phyloP scores from a whole-genome alignment of 106 monocot species.

The Posidonia australis region DNA sequence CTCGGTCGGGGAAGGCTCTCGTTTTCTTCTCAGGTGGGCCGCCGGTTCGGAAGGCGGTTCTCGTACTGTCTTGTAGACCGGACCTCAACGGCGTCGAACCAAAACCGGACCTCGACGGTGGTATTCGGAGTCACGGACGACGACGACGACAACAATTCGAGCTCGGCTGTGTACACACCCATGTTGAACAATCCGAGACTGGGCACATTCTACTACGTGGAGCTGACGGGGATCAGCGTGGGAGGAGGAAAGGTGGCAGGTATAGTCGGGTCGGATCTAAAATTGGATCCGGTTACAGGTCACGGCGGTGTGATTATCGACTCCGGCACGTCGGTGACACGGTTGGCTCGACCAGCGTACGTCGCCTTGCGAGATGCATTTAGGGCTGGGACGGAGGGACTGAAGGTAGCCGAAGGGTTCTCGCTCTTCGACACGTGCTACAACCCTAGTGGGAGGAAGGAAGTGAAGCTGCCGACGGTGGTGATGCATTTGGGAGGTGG shows the following conservation, averaged over 20 bases:
- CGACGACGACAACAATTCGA: conserved; percentile 4
- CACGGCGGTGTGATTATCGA: conserved; percentile 79
- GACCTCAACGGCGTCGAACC: conserved; percentile 13
- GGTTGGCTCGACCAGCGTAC: conserved; percentile 49
- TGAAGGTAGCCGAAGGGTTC: conserved; percentile 38
- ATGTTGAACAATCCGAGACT: conserved; percentile 51
- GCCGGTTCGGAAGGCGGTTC: conserved; percentile 40
- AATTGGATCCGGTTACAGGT: conserved; percentile 47
- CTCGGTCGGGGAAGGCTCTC: conserved; percentile 47
- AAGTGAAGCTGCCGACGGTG: conserved; percentile 70
- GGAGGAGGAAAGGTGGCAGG: conserved; percentile 56
- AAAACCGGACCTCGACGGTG: conserved; percentile 28
- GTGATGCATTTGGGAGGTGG: conserved; percentile 39
- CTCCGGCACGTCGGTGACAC: conserved; percentile 81
- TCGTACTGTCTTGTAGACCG: conserved; percentile 80
- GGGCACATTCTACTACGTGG: conserved; percentile 77
- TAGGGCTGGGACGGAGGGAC: conserved; percentile 30
- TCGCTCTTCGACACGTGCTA: conserved; percentile 87
- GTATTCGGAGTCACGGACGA: conserved; percentile 51
- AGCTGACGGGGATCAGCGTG: conserved; percentile 55
- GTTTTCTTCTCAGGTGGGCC: conserved; percentile 49
- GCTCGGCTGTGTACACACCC: conserved; percentile 42
- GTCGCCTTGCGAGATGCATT: conserved; percentile 63
- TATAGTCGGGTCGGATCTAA: conserved; percentile 22
- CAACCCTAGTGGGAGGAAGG: conserved; percentile 45